These are phyloP conservation scores for Wickerhamiella allomyrinae DNA, from an alignment of 805 yeast species.

Conservation along the genomic window DNA sequence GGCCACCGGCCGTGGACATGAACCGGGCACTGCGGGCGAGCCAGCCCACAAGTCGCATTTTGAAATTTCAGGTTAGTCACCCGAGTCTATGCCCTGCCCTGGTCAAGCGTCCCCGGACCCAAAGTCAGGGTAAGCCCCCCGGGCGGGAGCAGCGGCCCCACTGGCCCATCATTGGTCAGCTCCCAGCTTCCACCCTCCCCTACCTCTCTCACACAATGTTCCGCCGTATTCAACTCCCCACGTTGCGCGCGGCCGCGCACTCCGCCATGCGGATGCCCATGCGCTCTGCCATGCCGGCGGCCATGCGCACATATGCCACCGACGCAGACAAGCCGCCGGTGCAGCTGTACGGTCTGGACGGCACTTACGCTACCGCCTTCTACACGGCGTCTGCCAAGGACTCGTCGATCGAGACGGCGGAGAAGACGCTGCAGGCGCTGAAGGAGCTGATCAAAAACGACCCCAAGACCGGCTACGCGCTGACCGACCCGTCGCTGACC, in stretches of 20 bases:
- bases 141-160: too few species aligned
- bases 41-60: neutral
- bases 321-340: slow-evolving; percentile 54
- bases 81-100: too few species aligned
- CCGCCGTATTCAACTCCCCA: neutral
- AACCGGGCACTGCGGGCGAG: neutral
- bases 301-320: neutral
- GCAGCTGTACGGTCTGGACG: slow-evolving; percentile 88
- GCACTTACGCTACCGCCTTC: slow-evolving; percentile 91
- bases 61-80: neutral
- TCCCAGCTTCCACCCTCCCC: neutral
- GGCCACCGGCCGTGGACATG: neutral
- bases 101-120: too few species aligned
- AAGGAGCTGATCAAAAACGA: slow-evolving; percentile 45
- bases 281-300: neutral
- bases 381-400: slow-evolving; percentile 82
- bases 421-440: slow-evolving; percentile 48
- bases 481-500: slow-evolving; percentile 75
- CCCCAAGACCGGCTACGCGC: slow-evolving; percentile 42
- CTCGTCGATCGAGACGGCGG: slow-evolving; percentile 58
- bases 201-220: too few species aligned
- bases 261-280: neutral
- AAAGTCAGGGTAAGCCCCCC: too few species aligned
- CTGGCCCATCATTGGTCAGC: slow-evolving; percentile 1
- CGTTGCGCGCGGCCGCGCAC: neutral